These are phyloP conservation scores for Xanthoceras sorbifolium DNA, from an alignment of 345 rosid genomes.

Conservation along the genomic window DNA sequence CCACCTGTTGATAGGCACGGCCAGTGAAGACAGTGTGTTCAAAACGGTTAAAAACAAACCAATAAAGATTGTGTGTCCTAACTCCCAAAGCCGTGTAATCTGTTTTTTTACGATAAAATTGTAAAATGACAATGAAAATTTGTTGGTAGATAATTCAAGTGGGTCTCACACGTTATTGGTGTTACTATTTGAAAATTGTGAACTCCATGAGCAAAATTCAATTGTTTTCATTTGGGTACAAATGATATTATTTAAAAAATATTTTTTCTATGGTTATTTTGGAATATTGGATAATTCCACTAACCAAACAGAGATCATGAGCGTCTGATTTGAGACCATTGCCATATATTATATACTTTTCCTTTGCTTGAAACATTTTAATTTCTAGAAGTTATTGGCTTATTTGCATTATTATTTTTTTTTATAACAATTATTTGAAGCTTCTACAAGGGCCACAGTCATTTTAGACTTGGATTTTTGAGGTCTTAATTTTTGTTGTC, in stretches of 20 bases:
- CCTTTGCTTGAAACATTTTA: background rate
- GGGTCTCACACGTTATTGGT: slow-evolving; percentile 6
- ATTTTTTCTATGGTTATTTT: background rate
- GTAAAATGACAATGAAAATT: background rate
- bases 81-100: no score
- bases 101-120: no score
- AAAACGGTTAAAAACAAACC: no score
- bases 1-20: no score
- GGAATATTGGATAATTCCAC: background rate
- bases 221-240: background rate
- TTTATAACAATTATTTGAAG: background rate
- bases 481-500: background rate
- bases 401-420: no score
- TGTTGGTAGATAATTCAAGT: background rate
- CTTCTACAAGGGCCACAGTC: background rate
- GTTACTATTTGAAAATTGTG: background rate
- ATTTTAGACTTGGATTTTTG: background rate
- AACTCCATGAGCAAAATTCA: background rate
- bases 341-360: background rate
- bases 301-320: background rate
- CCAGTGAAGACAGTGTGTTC: no score
- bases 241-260: background rate
- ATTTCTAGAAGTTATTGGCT: slow-evolving; percentile 10
- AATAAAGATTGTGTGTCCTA: no score
- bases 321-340: background rate